These are phyloP conservation scores for Neospermospora avenae DNA, from an alignment of 2,329 filamentous ascomycete species.

Conservation along the genomic window DNA sequence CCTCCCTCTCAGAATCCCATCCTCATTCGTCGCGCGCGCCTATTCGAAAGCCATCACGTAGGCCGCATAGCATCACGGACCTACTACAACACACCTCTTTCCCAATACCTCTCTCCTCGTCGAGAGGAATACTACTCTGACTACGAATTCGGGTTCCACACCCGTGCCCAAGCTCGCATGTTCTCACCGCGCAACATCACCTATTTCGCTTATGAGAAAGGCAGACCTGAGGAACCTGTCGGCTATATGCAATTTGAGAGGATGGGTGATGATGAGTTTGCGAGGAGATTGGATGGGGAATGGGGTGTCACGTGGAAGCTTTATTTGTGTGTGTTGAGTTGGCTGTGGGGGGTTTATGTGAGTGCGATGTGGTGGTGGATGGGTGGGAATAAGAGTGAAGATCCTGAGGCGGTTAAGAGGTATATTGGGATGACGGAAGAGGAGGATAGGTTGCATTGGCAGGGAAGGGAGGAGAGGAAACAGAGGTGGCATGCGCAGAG, in stretches of 20 bases:
- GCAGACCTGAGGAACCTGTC: slow-evolving; percentile 12
- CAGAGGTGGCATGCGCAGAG: slow-evolving; percentile 30
- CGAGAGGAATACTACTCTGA: slow-evolving; percentile 13
- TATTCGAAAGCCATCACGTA: slow-evolving; percentile 18
- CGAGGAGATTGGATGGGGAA: slow-evolving; percentile 13
- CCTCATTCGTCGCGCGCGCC: slow-evolving; percentile 19
- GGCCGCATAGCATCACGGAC: slow-evolving; percentile 22
- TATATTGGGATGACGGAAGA: slow-evolving; percentile 10
- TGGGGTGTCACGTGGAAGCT: slow-evolving; percentile 1
- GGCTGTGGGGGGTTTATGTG: slow-evolving; percentile 10
- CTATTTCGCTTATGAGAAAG: slow-evolving; percentile 21
- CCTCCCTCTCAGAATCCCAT: slow-evolving; percentile 8
- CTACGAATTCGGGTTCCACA: slow-evolving; percentile 16
- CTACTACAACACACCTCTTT: slow-evolving; percentile 21
- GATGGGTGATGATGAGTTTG: slow-evolving; percentile 24
- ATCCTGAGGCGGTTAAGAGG: slow-evolving; percentile 2
- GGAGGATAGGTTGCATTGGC: slow-evolving; percentile 21
- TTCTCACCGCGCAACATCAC: slow-evolving; percentile 19
- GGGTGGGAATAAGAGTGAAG: slow-evolving; percentile 12
- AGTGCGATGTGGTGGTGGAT: background rate
- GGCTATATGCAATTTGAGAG: slow-evolving; percentile 24
- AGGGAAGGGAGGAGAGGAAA: slow-evolving; percentile 15
- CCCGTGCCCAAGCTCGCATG: slow-evolving; percentile 18
- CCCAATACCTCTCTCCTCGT: slow-evolving; percentile 20
- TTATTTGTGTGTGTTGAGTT: slow-evolving; percentile 10